Conservation (phyloP, 805 yeast species). For the Candida lessepsii region DNA sequence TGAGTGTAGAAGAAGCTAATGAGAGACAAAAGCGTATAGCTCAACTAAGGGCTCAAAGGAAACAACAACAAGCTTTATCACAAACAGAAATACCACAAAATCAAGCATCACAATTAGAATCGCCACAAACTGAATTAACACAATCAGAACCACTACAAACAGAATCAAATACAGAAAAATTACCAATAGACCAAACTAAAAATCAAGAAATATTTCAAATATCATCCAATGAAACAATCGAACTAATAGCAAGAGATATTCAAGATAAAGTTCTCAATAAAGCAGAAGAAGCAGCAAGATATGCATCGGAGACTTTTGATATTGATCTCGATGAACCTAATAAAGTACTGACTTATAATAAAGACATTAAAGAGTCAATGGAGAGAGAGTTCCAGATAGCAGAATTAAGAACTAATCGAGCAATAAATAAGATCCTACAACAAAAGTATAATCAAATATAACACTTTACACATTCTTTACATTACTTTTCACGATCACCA, state of each 20-base stretch:
- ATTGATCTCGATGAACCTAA: not conserved
- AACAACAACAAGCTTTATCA: not conserved
- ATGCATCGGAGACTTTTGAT: conserved; percentile 3
- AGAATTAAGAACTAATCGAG: conserved; percentile 25
- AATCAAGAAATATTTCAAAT: conserved; percentile 1
- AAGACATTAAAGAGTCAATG: conserved; percentile 33
- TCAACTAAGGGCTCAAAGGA: conserved; percentile 11
- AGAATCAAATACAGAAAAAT: not conserved
- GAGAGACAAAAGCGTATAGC: conserved; percentile 15
- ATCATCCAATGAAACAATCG: conserved; percentile 26
- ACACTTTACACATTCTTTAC: too few species aligned
- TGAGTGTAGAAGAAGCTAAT: conserved; percentile 13
- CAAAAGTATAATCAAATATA: conserved; percentile 15
- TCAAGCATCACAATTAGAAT: too few species aligned
- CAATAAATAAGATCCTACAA: conserved; percentile 26
- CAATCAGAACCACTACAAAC: conserved; percentile 1
- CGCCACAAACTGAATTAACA: not conserved
- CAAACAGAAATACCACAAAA: conserved; percentile 1
- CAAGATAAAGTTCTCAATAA: conserved; percentile 21
- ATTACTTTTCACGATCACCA: conserved; percentile 25
- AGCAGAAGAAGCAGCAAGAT: conserved; percentile 16
- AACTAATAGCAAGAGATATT: conserved; percentile 23
- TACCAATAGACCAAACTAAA: not conserved
- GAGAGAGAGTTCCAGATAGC: conserved; percentile 25
- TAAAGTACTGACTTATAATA: conserved; percentile 16